phyloP scores from a whole-genome alignment of 306 rosid species.

The Castanea sativa region DNA sequence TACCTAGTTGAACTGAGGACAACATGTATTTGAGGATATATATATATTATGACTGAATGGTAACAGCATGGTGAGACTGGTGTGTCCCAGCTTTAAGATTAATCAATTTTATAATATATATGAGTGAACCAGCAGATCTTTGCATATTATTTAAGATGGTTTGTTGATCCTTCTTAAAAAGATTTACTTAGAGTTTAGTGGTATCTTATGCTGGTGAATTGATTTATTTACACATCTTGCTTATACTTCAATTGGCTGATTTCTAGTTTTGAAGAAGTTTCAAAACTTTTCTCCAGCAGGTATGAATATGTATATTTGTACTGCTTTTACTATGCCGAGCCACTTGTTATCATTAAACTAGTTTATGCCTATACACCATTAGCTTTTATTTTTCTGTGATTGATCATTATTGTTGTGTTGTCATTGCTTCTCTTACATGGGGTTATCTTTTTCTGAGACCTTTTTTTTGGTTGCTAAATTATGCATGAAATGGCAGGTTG shows the following conservation, averaged over 20 bases:
- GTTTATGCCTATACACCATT: not conserved
- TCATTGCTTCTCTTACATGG: not conserved
- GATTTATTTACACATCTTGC: not conserved
- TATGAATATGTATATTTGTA: not conserved
- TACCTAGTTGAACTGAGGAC: not conserved
- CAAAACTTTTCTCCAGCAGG: not conserved
- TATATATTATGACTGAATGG: not conserved
- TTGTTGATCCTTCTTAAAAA: not conserved
- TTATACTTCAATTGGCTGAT: not conserved
- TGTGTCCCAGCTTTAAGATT: not conserved
- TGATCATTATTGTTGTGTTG: not conserved
- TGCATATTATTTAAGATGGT: not conserved
- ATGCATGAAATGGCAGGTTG: slow-evolving; percentile 51
- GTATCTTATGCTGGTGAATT: not conserved
- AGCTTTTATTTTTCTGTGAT: not conserved
- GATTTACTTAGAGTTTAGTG: not conserved
- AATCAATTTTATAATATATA: not conserved
- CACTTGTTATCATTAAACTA: not conserved
- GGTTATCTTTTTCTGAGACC: not conserved
- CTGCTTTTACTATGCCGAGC: not conserved
- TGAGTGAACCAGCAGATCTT: not conserved
- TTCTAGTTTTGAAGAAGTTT: not conserved
- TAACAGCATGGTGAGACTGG: not conserved
- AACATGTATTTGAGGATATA: not conserved
- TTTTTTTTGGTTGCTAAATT: not conserved